These are phyloP conservation scores for Clonostachys rosea DNA, from an alignment of 2,329 filamentous ascomycete species.

Conservation along the genomic window DNA sequence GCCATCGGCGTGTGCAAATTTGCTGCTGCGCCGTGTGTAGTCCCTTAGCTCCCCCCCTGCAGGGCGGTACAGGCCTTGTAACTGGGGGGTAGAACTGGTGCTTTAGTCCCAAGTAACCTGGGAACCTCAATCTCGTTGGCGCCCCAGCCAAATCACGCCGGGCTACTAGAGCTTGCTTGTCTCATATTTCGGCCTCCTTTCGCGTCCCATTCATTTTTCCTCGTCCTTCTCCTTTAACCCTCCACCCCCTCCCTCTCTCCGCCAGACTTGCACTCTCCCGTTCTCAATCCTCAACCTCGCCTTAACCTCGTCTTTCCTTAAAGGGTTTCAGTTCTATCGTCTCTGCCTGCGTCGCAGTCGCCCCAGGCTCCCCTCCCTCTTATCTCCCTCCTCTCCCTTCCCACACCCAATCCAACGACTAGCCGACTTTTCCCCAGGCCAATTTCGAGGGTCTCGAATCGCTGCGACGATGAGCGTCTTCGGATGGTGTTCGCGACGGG, in stretches of 20 bases:
- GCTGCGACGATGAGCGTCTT: conserved; percentile 42
- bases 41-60: too few species aligned
- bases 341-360: neutral
- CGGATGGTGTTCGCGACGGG: conserved; percentile 47
- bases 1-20: too few species aligned
- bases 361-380: neutral
- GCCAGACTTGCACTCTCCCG: neutral
- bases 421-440: too few species aligned
- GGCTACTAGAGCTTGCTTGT: too few species aligned
- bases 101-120: too few species aligned
- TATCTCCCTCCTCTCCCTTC: neutral
- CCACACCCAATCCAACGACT: neutral
- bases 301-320: neutral
- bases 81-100: too few species aligned
- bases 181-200: too few species aligned
- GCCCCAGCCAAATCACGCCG: too few species aligned
- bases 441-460: too few species aligned
- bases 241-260: neutral
- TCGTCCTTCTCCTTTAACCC: neutral
- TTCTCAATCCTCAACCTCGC: neutral
- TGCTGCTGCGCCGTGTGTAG: too few species aligned
- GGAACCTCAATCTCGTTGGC: too few species aligned
- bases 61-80: too few species aligned
- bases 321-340: neutral
- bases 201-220: neutral